A percentile compares a stretch with the other conserved stretches of the same genome.
phyloP scores from a whole-genome alignment of 2,329 filamentous ascomycete genomes.

The Rutstroemia sp. region DNA sequence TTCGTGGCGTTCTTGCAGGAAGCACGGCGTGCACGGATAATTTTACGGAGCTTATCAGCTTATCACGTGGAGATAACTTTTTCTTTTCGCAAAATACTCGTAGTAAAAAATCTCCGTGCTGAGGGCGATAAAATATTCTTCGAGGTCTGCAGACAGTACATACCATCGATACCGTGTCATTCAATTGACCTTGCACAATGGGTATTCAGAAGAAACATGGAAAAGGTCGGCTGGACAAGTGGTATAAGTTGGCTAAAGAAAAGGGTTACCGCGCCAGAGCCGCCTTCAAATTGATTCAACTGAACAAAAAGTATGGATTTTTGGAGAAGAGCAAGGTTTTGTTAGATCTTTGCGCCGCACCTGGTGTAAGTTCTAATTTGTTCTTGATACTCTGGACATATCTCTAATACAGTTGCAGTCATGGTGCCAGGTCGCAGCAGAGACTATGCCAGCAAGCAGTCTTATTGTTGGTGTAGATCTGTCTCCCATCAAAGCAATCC shows the following conservation, averaged over 20 bases:
- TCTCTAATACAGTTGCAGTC: conserved; percentile 45
- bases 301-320: conserved; percentile 99
- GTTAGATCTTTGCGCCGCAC: conserved; percentile 94
- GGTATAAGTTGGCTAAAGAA: conserved; percentile 97
- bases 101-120: too few species aligned
- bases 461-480: conserved; percentile 94
- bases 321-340: conserved; percentile 94
- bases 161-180: not conserved
- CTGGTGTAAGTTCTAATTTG: conserved; percentile 57
- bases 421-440: conserved; percentile 94
- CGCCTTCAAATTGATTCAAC: conserved; percentile 94
- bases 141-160: too few species aligned
- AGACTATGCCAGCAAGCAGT: conserved; percentile 85
- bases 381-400: not conserved
- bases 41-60: not conserved
- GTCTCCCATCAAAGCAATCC: conserved; percentile 90
- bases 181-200: conserved; percentile 45
- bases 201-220: conserved; percentile 98
- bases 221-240: conserved; percentile 97
- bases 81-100: too few species aligned
- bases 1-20: not conserved
- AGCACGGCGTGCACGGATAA: too few species aligned
- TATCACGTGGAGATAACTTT: conserved; percentile 3
- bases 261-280: conserved; percentile 94
- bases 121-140: too few species aligned